phyloP scores from a whole-genome alignment of 305 asterid genomes.

The Fraxinus sp. region DNA sequence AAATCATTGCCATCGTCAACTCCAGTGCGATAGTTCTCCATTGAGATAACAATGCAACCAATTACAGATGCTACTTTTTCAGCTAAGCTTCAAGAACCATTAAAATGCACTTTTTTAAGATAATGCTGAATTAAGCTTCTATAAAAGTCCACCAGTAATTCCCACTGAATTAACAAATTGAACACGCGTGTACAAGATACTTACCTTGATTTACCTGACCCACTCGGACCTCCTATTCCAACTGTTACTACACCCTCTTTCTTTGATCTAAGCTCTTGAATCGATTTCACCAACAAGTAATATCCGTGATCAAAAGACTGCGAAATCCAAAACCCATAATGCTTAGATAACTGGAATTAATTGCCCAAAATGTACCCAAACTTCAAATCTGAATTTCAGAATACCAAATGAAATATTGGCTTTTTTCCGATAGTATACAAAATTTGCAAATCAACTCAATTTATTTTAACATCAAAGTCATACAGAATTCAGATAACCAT shows the following conservation, averaged over 20 bases:
- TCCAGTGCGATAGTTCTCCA: constrained; percentile 96
- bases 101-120: constrained; percentile 29
- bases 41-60: constrained; percentile 82
- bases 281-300: constrained; percentile 91
- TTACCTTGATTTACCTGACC: constrained; percentile 96
- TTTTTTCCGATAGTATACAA: not conserved
- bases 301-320: constrained; percentile 98
- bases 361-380: constrained; percentile 2
- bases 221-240: constrained; percentile 98
- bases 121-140: constrained; percentile 15
- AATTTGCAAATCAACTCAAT: constrained; percentile 6
- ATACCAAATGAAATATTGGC: not conserved
- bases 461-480: not conserved
- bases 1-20: constrained; percentile 85
- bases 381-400: not conserved
- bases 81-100: constrained; percentile 79
- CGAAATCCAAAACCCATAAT: constrained; percentile 27
- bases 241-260: constrained; percentile 83
- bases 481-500: constrained; percentile 14
- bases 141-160: not conserved
- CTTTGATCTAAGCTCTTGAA: constrained; percentile 95
- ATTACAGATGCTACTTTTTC: constrained; percentile 96
- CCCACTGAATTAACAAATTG: not conserved
- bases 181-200: constrained; percentile 11
- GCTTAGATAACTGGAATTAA: constrained; percentile 14